Evolutionary conservation across 2,329 filamentous ascomycete species (phyloP).

Genomic region (Zymoseptoria tritici): DNA sequence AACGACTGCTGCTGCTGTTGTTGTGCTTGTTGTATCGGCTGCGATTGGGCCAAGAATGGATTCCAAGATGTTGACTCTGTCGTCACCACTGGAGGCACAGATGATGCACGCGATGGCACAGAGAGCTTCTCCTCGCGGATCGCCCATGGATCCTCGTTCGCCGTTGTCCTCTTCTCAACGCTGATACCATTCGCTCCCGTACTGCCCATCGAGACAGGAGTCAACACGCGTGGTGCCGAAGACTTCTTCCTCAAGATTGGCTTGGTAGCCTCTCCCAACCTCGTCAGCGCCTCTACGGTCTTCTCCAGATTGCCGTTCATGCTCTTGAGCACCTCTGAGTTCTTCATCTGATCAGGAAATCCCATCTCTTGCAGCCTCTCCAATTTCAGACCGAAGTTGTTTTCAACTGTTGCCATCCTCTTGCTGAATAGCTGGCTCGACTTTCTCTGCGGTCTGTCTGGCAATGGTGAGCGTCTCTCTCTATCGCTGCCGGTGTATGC

Average conservation of each 20-base stretch:
- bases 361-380: conserved; percentile 79
- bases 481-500: conserved; percentile 23
- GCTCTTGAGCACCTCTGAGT: conserved; percentile 71
- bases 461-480: conserved; percentile 13
- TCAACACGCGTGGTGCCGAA: conserved; percentile 25
- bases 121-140: conserved; percentile 31
- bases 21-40: conserved; percentile 25
- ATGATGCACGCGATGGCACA: conserved; percentile 28
- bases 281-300: conserved; percentile 75
- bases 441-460: conserved; percentile 38
- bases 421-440: conserved; percentile 35
- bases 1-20: conserved; percentile 20
- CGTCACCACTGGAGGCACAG: conserved; percentile 23
- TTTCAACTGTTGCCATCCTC: conserved; percentile 47
- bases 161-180: conserved; percentile 31
- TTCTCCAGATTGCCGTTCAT: conserved; percentile 78
- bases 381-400: conserved; percentile 70
- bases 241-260: conserved; percentile 27
- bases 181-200: conserved; percentile 36
- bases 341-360: conserved; percentile 75
- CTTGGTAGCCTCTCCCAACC: conserved; percentile 65
- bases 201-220: conserved; percentile 43
- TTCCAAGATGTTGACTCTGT: conserved; percentile 49
- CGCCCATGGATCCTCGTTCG: conserved; percentile 39
- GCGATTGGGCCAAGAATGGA: conserved; percentile 53